These are phyloP conservation scores for Kwoniella dendrophila DNA, from an alignment of 768 basidiomycete species.

Conservation along the genomic window DNA sequence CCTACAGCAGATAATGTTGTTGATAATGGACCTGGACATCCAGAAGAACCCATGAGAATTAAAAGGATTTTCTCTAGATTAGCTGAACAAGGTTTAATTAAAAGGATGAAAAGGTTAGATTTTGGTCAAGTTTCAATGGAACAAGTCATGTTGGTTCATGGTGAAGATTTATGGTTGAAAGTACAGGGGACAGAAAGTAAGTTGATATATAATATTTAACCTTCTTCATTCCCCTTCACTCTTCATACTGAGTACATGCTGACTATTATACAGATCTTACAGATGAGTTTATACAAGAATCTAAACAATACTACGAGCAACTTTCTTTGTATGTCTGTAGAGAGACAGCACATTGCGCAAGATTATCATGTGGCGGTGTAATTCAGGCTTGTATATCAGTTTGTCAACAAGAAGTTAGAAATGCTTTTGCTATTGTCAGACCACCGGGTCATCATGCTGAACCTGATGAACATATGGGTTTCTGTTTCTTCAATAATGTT, in stretches of 20 bases:
- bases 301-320: slow-evolving; percentile 81
- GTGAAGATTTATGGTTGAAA: slow-evolving; percentile 87
- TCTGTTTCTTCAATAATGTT: slow-evolving; percentile 99
- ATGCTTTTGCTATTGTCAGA: slow-evolving; percentile 90
- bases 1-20: slow-evolving; percentile 50
- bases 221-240: slow-evolving; percentile 9
- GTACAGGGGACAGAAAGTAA: slow-evolving; percentile 79
- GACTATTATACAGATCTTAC: slow-evolving; percentile 64
- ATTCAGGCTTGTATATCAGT: slow-evolving; percentile 87
- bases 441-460: slow-evolving; percentile 99
- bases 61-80: slow-evolving; percentile 71
- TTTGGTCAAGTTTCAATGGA: slow-evolving; percentile 72
- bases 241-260: slow-evolving; percentile 1
- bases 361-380: slow-evolving; percentile 90
- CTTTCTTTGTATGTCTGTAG: slow-evolving; percentile 89
- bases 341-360: slow-evolving; percentile 79
- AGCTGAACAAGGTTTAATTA: slow-evolving; percentile 63
- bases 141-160: slow-evolving; percentile 87
- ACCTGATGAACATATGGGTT: slow-evolving; percentile 97
- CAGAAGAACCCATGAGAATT: slow-evolving; percentile 78
- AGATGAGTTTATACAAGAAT: slow-evolving; percentile 72
- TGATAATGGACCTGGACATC: slow-evolving; percentile 63
- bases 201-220: slow-evolving; percentile 48
- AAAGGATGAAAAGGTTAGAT: slow-evolving; percentile 75
- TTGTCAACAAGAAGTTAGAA: slow-evolving; percentile 75